Percentiles rank a stretch among this genome's conserved stretches.
Evolutionary conservation across 225 moss, liverwort and hornwort genomes (phyloP).

Genomic region (Climacium dendroides): DNA sequence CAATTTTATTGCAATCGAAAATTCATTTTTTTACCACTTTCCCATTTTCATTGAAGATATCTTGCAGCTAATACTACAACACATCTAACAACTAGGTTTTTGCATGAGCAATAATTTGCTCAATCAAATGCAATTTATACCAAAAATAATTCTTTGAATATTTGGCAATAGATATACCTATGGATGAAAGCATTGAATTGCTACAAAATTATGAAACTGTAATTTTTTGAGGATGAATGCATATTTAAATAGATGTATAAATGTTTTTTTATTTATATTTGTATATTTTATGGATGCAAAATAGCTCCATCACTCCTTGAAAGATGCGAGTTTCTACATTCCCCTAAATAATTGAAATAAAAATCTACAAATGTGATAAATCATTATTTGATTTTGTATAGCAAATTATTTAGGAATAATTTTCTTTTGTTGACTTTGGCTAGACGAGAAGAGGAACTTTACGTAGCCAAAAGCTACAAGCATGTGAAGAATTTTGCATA

Average conservation of each 20-base stretch:
- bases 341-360: background rate
- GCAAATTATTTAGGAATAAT: background rate
- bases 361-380: background rate
- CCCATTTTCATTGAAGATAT: background rate
- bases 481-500: background rate
- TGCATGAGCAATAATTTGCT: background rate
- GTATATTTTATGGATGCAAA: background rate
- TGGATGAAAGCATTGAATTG: background rate
- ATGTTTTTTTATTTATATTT: background rate
- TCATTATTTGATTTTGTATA: background rate
- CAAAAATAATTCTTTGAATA: background rate
- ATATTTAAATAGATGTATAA: background rate
- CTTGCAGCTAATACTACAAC: background rate
- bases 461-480: background rate
- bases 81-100: background rate
- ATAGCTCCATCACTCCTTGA: rapidly evolving
- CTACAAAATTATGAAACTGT: background rate
- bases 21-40: too few species aligned
- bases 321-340: background rate
- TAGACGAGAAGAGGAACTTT: background rate
- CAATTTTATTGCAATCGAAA: too few species aligned
- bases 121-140: background rate
- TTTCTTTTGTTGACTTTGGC: background rate
- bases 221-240: background rate
- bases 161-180: background rate